Conservation (phyloP, 371 early-diverging fungal genomes). For the Rhizopus sp. region DNA sequence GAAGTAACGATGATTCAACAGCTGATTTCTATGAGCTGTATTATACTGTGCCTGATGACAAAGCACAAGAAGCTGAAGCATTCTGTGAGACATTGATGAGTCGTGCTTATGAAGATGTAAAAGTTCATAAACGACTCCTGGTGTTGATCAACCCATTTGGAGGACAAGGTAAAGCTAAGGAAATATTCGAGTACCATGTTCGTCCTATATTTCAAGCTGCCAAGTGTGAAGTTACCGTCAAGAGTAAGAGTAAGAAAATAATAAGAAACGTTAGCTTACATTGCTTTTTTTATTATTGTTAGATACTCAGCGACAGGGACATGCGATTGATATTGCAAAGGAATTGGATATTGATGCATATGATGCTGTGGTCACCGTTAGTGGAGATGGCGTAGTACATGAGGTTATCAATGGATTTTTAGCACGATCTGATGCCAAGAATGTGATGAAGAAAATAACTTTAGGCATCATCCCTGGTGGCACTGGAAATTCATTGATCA, state of each 20-base stretch:
- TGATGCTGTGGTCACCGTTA: constrained; percentile 66
- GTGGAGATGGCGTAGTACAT: constrained; percentile 84
- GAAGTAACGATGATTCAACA: constrained; percentile 31
- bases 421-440: constrained; percentile 61
- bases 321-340: constrained; percentile 69
- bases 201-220: constrained; percentile 70
- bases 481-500: constrained; percentile 62
- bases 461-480: constrained; percentile 70
- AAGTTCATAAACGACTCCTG: constrained; percentile 45
- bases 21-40: constrained; percentile 37
- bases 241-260: too few relatives aligned
- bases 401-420: constrained; percentile 79
- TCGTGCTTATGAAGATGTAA: constrained; percentile 37
- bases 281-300: too few relatives aligned
- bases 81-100: constrained; percentile 33
- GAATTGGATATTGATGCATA: constrained; percentile 56
- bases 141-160: constrained; percentile 78
- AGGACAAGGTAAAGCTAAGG: constrained; percentile 68
- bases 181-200: constrained; percentile 60
- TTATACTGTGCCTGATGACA: constrained; percentile 27
- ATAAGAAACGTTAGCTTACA: too few relatives aligned
- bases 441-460: constrained; percentile 56
- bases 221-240: constrained; percentile 56
- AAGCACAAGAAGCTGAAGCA: constrained; percentile 25
- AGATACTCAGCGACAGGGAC: constrained; percentile 67